These are phyloP conservation scores for Coprinopsis sp. DNA, from an alignment of 768 basidiomycete species.

Conservation along the genomic window DNA sequence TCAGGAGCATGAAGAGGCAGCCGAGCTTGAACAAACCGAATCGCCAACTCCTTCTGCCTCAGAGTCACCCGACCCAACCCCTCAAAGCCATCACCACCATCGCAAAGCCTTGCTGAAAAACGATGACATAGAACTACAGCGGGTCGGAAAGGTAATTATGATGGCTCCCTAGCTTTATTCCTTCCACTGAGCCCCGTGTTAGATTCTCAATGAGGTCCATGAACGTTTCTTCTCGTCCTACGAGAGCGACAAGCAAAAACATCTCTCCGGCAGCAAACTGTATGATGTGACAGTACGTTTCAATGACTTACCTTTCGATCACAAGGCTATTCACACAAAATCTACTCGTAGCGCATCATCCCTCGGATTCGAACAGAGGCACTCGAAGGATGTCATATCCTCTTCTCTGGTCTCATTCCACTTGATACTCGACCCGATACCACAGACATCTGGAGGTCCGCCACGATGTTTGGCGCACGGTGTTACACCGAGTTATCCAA, in stretches of 20 bases:
- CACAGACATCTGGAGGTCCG: conserved; percentile 82
- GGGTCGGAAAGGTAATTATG: conserved; percentile 64
- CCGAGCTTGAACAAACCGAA: conserved; percentile 11
- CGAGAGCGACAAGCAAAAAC: conserved; percentile 26
- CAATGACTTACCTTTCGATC: conserved; percentile 3
- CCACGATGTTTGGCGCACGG: conserved; percentile 83
- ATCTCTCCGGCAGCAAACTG: conserved; percentile 19
- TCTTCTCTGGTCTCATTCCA: conserved; percentile 95
- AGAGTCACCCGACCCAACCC: conserved; percentile 13
- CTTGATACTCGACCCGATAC: conserved; percentile 76
- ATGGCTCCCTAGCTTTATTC: conserved; percentile 4
- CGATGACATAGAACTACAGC: conserved; percentile 75
- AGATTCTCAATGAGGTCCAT: conserved; percentile 86
- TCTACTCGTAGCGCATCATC: conserved; percentile 67
- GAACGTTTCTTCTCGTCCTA: conserved; percentile 68
- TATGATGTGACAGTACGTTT: conserved; percentile 79
- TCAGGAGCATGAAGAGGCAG: conserved; percentile 37
- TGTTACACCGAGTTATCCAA: conserved; percentile 65
- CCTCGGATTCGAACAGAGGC: conserved; percentile 72
- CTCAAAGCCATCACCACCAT: conserved; percentile 31
- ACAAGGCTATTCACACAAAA: not conserved
- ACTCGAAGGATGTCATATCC: conserved; percentile 72
- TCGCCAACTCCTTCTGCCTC: conserved; percentile 13
- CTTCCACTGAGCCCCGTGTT: not conserved
- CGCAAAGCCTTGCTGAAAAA: conserved; percentile 78